Evolutionary conservation across 2,329 filamentous ascomycete species (phyloP).

Genomic region (Chaetomium sp.): DNA sequence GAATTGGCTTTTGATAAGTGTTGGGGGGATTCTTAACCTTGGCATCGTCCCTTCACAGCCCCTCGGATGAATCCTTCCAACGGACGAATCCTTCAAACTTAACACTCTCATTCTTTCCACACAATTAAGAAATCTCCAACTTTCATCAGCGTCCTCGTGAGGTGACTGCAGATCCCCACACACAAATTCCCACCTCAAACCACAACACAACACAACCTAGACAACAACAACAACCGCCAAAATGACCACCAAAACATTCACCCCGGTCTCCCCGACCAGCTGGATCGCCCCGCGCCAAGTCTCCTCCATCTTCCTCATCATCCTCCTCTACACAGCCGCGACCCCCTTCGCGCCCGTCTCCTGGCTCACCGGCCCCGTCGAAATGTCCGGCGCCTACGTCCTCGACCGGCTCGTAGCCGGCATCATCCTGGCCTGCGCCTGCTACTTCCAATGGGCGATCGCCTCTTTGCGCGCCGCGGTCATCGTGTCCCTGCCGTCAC

Average conservation of each 20-base stretch:
- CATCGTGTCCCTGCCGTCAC: conserved; percentile 4
- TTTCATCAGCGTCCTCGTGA: too few species aligned
- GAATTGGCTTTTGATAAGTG: too few species aligned
- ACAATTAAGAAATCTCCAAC: too few species aligned
- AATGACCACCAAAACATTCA: background rate
- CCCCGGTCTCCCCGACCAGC: background rate
- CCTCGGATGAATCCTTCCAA: too few species aligned
- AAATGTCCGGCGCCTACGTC: conserved; percentile 7
- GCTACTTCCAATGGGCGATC: conserved; percentile 17
- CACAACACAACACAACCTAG: background rate
- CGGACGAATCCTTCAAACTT: too few species aligned
- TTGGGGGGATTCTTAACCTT: too few species aligned
- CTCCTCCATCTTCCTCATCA: conserved; percentile 6
- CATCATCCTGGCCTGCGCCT: conserved; percentile 12
- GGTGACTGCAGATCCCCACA: background rate
- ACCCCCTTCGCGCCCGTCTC: conserved; percentile 14
- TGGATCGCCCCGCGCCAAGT: conserved; percentile 12
- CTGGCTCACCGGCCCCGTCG: conserved; percentile 9
- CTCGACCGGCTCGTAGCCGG: conserved; percentile 14
- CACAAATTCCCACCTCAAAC: background rate
- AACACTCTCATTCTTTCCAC: too few species aligned
- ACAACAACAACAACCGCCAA: background rate
- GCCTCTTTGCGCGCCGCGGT: conserved; percentile 10
- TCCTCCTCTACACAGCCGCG: conserved; percentile 17
- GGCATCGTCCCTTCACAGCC: too few species aligned